Base-by-base conservation (phyloP, 1,284 basidiomycete genomes). In the Fistulina hepatica region DNA sequence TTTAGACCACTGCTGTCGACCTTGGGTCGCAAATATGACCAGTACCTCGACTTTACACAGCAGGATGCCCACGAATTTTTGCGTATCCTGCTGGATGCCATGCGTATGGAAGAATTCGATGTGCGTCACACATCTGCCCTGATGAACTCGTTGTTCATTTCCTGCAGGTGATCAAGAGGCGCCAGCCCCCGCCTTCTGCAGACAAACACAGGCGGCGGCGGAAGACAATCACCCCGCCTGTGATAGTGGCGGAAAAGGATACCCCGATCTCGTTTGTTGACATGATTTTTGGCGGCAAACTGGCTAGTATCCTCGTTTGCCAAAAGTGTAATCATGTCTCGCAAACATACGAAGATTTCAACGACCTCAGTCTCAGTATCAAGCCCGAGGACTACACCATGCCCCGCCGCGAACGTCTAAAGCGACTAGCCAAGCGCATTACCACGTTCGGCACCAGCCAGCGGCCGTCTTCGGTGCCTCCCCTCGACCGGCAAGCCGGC, bases 61-160 rank as follows among this genome's bases (percentile, higher is more conserved):
- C 92, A 97, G 59, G 92, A 97, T 52, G 90, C 91, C 5, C 92
- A 97, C 54, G 92, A 95, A 61, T 81, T 94, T 47, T 62, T 95
- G 32, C 70, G 88, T 25, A 90, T 92, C 46, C 65, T 95, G 41
- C 65, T 95, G 32, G 92, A 95, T 55, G 83, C 80, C n/a, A 85
- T 93, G 69, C 75, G 88, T 35, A 92, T 93, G 88, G 92, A 97
- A 55, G 91, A 97, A 57, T 64, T 81, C 43, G 92, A 97, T 55
- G 84, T 90, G 49, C 58, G 83, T 62, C 17, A 21, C 27, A 13
- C 36, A 9, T 19, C 19, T 21, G 12, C 31, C 24, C 27, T 36
- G 20, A 32, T 34, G 45, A 50, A 13, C 52, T 41, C 12, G 10
- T 27, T 19, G 41, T 30, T 39, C 28, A 12, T 36, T 15, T 23